Evolutionary conservation across 2,329 filamentous ascomycete genomes (phyloP).

Genomic region (Colletotrichum sp.): DNA sequence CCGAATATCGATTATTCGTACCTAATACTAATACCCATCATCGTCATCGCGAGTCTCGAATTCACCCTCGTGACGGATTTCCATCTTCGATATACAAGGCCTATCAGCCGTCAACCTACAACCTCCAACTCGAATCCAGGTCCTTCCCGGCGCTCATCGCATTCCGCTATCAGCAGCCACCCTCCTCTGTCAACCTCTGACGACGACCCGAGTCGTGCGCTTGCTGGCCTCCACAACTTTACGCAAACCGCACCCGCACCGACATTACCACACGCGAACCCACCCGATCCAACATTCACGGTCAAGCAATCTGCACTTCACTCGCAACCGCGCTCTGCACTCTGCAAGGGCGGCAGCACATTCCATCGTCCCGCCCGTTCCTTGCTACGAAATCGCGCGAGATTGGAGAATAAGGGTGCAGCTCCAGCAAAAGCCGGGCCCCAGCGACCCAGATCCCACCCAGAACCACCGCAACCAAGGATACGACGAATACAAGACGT

Average conservation of each 20-base stretch:
- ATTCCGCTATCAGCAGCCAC: background rate
- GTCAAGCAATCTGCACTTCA: background rate
- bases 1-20: background rate
- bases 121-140: background rate
- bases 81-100: constrained; percentile 2
- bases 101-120: background rate
- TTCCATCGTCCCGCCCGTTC: background rate
- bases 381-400: background rate
- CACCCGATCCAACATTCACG: background rate
- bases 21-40: background rate
- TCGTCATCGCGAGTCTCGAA: constrained; percentile 17
- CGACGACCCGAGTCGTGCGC: constrained; percentile 14
- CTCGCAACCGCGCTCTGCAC: background rate
- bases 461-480: constrained; percentile 4
- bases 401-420: background rate
- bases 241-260: constrained; percentile 8
- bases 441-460: background rate
- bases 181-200: constrained; percentile 10
- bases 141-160: background rate
- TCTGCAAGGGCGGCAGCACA: background rate
- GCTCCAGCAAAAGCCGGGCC: background rate
- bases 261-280: background rate
- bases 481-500: background rate
- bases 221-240: constrained; percentile 12
- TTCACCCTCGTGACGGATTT: constrained; percentile 3